These are phyloP conservation scores for Aspergillus candidus DNA, from an alignment of 2,329 filamentous ascomycete species.

Conservation along the genomic window DNA sequence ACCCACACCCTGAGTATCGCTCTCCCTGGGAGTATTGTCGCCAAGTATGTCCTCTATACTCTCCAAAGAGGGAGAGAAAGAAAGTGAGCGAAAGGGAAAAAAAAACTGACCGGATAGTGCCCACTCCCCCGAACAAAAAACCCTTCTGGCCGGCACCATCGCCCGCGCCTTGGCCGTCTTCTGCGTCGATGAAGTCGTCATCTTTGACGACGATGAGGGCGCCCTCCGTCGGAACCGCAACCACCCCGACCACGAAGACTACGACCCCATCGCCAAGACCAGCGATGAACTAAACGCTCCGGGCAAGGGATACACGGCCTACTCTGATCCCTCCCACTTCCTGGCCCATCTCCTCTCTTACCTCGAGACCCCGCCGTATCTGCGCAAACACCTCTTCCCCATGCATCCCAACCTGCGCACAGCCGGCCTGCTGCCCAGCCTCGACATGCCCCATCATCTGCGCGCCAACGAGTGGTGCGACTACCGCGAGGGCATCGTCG, in stretches of 20 bases:
- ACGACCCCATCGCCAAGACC: conserved; percentile 24
- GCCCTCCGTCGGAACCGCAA: conserved; percentile 43
- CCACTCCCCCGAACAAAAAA: conserved; percentile 68
- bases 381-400: conserved; percentile 69
- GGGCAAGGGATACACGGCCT: conserved; percentile 52
- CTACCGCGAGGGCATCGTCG: conserved; percentile 71
- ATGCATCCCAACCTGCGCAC: conserved; percentile 70
- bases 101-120: conserved; percentile 44
- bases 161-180: conserved; percentile 78
- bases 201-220: conserved; percentile 63
- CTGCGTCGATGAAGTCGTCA: conserved; percentile 73
- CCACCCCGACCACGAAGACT: conserved; percentile 31
- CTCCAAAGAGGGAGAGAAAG: neutral
- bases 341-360: conserved; percentile 72
- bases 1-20: conserved; percentile 72
- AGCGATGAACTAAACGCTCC: conserved; percentile 5
- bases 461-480: conserved; percentile 69
- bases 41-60: conserved; percentile 54
- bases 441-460: conserved; percentile 82
- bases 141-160: conserved; percentile 65
- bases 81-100: too few species aligned
- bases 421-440: conserved; percentile 65
- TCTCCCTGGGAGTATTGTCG: conserved; percentile 69
- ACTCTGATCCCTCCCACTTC: conserved; percentile 71
- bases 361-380: conserved; percentile 76